Evolutionary conservation across 805 yeast genomes (phyloP).

Genomic region (Spathaspora hagerdaliae): DNA sequence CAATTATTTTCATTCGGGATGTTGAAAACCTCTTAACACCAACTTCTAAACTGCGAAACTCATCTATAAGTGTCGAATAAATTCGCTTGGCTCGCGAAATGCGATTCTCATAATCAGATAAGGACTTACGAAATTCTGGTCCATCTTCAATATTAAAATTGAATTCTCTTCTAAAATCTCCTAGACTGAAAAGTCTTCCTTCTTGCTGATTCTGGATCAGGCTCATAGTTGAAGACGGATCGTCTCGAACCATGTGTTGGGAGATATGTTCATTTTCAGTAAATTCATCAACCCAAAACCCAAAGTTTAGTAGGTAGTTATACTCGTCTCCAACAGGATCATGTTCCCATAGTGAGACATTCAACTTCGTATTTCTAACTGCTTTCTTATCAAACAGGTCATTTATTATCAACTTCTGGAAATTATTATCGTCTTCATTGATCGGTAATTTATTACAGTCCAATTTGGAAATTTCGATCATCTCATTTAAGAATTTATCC

Average conservation of each 20-base stretch:
- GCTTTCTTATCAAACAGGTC: slow-evolving; percentile 17
- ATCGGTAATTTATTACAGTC: slow-evolving; percentile 22
- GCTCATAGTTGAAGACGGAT: background rate
- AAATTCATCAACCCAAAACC: slow-evolving; percentile 23
- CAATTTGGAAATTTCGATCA: slow-evolving; percentile 26
- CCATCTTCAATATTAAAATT: slow-evolving; percentile 39
- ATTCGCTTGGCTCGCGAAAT: slow-evolving; percentile 25
- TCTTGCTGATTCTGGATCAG: slow-evolving; percentile 1
- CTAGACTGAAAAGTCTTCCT: slow-evolving; percentile 5
- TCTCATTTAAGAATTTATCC: slow-evolving; percentile 1
- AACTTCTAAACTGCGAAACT: slow-evolving; percentile 26
- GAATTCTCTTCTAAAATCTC: slow-evolving; percentile 27
- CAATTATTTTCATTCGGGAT: slow-evolving; percentile 19
- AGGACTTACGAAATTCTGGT: slow-evolving; percentile 35
- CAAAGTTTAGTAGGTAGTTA: slow-evolving; percentile 18
- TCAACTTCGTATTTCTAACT: slow-evolving; percentile 15
- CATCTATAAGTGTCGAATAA: slow-evolving; percentile 24
- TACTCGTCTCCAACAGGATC: slow-evolving; percentile 11
- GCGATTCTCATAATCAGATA: slow-evolving; percentile 26
- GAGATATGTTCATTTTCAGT: background rate
- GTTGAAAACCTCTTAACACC: slow-evolving; percentile 15
- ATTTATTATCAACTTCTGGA: slow-evolving; percentile 24
- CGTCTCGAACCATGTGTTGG: background rate
- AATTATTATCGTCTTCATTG: slow-evolving; percentile 10
- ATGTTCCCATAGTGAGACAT: slow-evolving; percentile 24